Conservation (phyloP, 371 early-diverging fungal genomes). For the Circinella minor region DNA sequence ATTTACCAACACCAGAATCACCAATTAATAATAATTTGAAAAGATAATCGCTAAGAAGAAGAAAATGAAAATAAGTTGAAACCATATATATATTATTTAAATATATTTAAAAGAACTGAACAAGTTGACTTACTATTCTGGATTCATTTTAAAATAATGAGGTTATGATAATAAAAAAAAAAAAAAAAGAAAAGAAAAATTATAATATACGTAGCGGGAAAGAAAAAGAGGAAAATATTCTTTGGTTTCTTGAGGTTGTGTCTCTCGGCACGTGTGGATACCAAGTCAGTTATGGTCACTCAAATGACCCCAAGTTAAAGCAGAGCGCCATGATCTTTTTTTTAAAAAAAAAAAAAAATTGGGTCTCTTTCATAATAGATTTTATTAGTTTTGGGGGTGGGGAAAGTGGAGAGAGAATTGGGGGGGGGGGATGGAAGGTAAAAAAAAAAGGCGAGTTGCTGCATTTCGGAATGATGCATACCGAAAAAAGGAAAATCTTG, state of each 20-base stretch:
- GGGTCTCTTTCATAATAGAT: too few species aligned
- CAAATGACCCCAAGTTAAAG: not conserved
- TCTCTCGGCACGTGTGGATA: too few species aligned
- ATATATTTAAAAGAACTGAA: not conserved
- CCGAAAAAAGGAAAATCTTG: too few species aligned
- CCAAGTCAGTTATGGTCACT: not conserved
- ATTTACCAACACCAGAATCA: conserved; percentile 99
- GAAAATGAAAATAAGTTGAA: not conserved
- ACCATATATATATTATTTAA: not conserved
- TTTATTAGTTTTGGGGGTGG: too few species aligned
- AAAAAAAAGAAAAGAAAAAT: not conserved
- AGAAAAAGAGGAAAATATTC: too few species aligned
- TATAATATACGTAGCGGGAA: not conserved
- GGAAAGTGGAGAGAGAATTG: too few species aligned
- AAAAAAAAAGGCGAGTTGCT: too few species aligned
- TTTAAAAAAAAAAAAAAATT: too few species aligned
- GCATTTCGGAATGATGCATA: too few species aligned
- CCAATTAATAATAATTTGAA: conserved; percentile 99
- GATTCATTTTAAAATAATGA: conserved; percentile 12
- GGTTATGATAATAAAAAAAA: not conserved
- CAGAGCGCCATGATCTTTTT: not conserved
- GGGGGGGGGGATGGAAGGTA: too few species aligned
- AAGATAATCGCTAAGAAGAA: conserved; percentile 82
- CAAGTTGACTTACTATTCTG: conserved; percentile 15
- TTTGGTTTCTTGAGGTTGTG: too few species aligned